Evolutionary conservation across 2,329 filamentous ascomycete genomes (phyloP).

Genomic region (Sphaerulina musiva): DNA sequence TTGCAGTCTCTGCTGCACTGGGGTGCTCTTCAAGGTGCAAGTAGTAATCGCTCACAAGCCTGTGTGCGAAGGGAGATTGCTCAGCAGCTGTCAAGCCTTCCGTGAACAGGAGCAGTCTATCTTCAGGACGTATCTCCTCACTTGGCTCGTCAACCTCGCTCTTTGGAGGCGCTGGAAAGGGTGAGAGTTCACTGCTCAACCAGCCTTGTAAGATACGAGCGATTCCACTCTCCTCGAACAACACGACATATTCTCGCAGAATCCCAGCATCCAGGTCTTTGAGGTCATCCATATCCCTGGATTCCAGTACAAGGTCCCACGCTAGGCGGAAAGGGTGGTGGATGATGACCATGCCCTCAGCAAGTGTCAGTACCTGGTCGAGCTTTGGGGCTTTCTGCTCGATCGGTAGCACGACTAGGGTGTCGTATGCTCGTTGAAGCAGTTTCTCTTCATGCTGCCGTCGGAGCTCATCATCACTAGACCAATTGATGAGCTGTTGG

Average conservation of each 20-base stretch:
- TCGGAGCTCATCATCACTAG: slow-evolving; percentile 73
- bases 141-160: slow-evolving; percentile 44
- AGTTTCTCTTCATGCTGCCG: slow-evolving; percentile 87
- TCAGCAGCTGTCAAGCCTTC: slow-evolving; percentile 45
- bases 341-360: slow-evolving; percentile 91
- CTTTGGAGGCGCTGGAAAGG: slow-evolving; percentile 64
- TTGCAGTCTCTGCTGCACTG: slow-evolving; percentile 69
- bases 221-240: slow-evolving; percentile 80
- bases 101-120: slow-evolving; percentile 73
- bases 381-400: slow-evolving; percentile 66
- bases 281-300: slow-evolving; percentile 70
- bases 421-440: slow-evolving; percentile 71
- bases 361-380: slow-evolving; percentile 65
- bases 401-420: slow-evolving; percentile 60
- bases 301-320: slow-evolving; percentile 87
- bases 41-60: slow-evolving; percentile 78
- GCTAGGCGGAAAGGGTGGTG: slow-evolving; percentile 83
- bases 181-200: slow-evolving; percentile 74
- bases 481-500: slow-evolving; percentile 81
- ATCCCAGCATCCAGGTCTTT: slow-evolving; percentile 70
- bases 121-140: slow-evolving; percentile 61
- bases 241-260: slow-evolving; percentile 70
- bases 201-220: slow-evolving; percentile 76
- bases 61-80: slow-evolving; percentile 73
- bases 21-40: slow-evolving; percentile 79